Evolutionary conservation across 1,284 basidiomycete genomes (phyloP), one percentile per base, ranked within the genome.

Genomic region (Athelia sp.): DNA sequence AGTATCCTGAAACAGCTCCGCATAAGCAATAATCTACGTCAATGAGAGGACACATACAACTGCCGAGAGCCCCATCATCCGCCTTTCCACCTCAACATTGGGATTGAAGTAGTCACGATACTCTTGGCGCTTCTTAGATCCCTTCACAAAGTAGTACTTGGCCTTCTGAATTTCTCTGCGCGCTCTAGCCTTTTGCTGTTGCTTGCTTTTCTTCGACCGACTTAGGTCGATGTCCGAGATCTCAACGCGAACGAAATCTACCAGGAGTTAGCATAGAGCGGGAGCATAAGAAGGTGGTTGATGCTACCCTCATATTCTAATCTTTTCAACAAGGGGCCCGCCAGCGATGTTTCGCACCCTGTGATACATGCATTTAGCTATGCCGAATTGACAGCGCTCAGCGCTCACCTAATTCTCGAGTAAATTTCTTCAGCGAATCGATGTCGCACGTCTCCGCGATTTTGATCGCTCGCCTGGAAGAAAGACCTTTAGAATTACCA

Each of bases 81-180:
- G 72, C 57, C 70, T 78, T 66, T 88, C 85, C 18, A 79, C 73
- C 22, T 75, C 69, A 14, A 69, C 69, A 52, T 76, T 72, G 15
- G 84, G 80, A 47, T 78, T 72, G 66, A 90, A 90, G 59, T 89
- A 87, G 55, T 87, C 78, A 26, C 65, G 57, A 59, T 87, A 90
- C 45, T 63, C 69, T 42, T 68, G 54, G 13, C 68, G 71, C 45
- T 66, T 64, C 50, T 74, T 69, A 35, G 73, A 71, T 10, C 72
- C 62, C 44, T 62, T 64, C 52, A 82, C 73, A 63, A 88, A 87
- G 14, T 72, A 60, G 54, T 81, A 88, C 59, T 69, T 74, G 24
- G 74, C 61, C 54, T 79, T 81, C 54, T 81, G 78, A 31, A 79
- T 56, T 49, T 75, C 77, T 55, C 77, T 79, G 31, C 76, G 76